Evolutionary conservation across 1,139 yeast species (phyloP).

Genomic region (Suhomyces guaymorum): DNA sequence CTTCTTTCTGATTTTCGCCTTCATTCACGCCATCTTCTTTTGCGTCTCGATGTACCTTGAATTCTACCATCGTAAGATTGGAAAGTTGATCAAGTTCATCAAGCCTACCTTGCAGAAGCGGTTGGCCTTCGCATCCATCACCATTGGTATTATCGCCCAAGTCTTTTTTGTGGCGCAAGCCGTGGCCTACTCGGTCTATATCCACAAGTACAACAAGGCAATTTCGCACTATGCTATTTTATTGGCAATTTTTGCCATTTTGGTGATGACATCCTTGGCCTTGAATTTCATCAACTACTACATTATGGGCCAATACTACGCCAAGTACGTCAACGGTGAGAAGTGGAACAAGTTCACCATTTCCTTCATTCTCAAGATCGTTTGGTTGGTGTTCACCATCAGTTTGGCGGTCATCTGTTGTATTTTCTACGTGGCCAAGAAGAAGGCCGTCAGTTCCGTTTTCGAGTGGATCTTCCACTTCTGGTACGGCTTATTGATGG

Average conservation of each 20-base stretch:
- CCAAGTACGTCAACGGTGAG: slow-evolving; percentile 33
- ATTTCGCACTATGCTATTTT: slow-evolving; percentile 27
- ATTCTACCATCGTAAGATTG: slow-evolving; percentile 33
- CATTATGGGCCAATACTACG: slow-evolving; percentile 35
- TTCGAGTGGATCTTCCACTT: slow-evolving; percentile 41
- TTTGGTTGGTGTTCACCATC: slow-evolving; percentile 33
- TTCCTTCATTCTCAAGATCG: slow-evolving; percentile 32
- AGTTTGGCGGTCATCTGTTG: slow-evolving; percentile 30
- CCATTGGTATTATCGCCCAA: slow-evolving; percentile 29
- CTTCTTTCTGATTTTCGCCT: slow-evolving; percentile 26
- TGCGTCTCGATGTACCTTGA: slow-evolving; percentile 31
- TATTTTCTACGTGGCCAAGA: slow-evolving; percentile 26
- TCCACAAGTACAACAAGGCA: slow-evolving; percentile 20
- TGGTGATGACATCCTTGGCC: slow-evolving; percentile 21
- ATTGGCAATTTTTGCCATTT: slow-evolving; percentile 31
- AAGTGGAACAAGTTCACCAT: slow-evolving; percentile 35
- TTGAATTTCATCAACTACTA: slow-evolving; percentile 33
- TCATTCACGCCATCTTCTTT: slow-evolving; percentile 28
- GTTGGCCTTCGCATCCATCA: slow-evolving; percentile 29
- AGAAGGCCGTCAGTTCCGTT: slow-evolving; percentile 23
- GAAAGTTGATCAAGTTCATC: slow-evolving; percentile 33
- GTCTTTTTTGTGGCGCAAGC: slow-evolving; percentile 28
- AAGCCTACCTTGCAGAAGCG: slow-evolving; percentile 29
- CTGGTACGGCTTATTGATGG: slow-evolving; percentile 38
- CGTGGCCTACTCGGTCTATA: slow-evolving; percentile 24